Evolutionary conservation across 2,329 filamentous ascomycete species (phyloP), one percentile per base, ranked within the genome.

Genomic region (Trichoderma koningiopsis): DNA sequence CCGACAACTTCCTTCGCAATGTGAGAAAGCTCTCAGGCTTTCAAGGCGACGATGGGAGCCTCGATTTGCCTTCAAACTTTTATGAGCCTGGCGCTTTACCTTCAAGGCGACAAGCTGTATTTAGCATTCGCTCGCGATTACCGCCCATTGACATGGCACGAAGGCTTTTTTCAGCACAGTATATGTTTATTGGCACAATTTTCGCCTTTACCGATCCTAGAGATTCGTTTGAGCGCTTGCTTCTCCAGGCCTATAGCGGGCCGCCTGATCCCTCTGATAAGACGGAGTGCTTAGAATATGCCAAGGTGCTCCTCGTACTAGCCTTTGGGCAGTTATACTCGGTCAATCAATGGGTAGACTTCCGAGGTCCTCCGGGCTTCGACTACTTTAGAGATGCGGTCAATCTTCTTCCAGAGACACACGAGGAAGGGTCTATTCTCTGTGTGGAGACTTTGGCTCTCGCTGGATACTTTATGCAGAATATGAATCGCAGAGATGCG

Each of bases 271-370:
- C 82, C 2, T 72, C 77, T 0, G 82, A 85, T 61, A 78, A 78
- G 24, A 81, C 85, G 37, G 80, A 81, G 3, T 86, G 85, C 64
- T 79, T 88, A 0, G 76, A 78, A 0, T 85, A 85, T 70, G 84
- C 85, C 68, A 85, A 88, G 63, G 77, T 86, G 4, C 77, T 88
- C 3, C 76, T 87, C 49, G 82, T 87, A 5, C 77, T 88, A 11
- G 85, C 86, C 0, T 86, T 86, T 72, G 86, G 86, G 0, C 82
- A 87, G 71, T 80, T 87, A 72, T 88, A 88, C 73, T 86, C 84
- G 3, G 81, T 88, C 59, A 88, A 88, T 71, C 84, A 87, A 65
- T 86, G 83, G 83, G 82, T 83, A 0, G 81, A 82, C 57, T 81
- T 81, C 72, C 81, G 84, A 52, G 84, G 85, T 0, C 86, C 86